phyloP scores from a whole-genome alignment of 2,329 filamentous ascomycete genomes.

The Huntiella decipiens region DNA sequence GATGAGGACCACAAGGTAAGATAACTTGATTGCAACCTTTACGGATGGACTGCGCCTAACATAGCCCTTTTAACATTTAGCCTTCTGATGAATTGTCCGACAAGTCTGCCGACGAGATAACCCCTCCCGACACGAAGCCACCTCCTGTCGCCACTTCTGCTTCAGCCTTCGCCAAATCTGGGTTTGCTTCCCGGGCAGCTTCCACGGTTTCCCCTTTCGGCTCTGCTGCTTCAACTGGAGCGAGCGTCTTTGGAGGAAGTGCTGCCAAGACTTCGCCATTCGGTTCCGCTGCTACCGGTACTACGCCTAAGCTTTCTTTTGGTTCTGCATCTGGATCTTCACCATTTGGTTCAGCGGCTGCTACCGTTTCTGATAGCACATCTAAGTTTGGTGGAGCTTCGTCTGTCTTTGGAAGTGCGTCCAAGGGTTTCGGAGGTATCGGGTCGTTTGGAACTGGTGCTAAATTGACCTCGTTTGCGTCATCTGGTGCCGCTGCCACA shows the following conservation, averaged over 20 bases:
- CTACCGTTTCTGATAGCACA: conserved; percentile 15
- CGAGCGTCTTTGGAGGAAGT: conserved; percentile 14
- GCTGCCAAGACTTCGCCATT: conserved; percentile 16
- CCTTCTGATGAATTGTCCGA: background rate
- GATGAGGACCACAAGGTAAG: conserved; percentile 26
- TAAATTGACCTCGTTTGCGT: conserved; percentile 34
- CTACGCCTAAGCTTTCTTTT: conserved; percentile 30
- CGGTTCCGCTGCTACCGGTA: conserved; percentile 14
- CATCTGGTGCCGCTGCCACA: conserved; percentile 32
- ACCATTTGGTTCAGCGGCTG: conserved; percentile 26
- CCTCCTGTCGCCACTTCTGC: conserved; percentile 25
- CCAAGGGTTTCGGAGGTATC: conserved; percentile 45
- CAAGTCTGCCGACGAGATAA: conserved; percentile 13
- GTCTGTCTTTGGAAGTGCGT: conserved; percentile 24
- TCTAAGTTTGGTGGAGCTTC: conserved; percentile 21
- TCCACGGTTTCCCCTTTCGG: conserved; percentile 46
- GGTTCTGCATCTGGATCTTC: conserved; percentile 23
- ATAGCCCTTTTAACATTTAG: background rate
- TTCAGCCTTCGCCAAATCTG: conserved; percentile 48
- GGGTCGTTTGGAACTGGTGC: conserved; percentile 17
- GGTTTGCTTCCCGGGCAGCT: conserved; percentile 45
- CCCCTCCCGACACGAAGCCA: conserved; percentile 14
- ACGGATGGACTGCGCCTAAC: background rate
- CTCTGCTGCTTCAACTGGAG: conserved; percentile 23
- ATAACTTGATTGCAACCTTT: background rate